phyloP scores from a whole-genome alignment of 1,284 basidiomycete species.

The Fereydounia khargensis region DNA sequence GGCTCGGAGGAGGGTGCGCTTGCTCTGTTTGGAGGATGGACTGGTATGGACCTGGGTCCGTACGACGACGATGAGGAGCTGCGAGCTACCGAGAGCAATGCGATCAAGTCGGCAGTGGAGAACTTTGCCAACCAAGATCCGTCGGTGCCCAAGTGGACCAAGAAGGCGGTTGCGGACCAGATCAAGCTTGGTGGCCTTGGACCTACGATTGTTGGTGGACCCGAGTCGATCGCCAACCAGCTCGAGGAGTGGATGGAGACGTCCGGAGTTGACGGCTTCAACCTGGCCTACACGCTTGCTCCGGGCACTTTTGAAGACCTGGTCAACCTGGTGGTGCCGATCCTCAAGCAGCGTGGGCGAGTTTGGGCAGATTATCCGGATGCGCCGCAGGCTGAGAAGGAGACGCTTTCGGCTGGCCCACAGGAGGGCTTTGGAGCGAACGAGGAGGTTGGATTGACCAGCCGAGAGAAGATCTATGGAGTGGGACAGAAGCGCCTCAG shows the following conservation, averaged over 20 bases:
- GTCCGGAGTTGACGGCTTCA: conserved; percentile 50
- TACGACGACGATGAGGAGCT: conserved; percentile 50
- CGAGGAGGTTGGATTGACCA: conserved; percentile 36
- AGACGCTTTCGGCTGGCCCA: conserved; percentile 7
- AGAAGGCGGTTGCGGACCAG: conserved; percentile 38
- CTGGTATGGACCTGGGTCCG: conserved; percentile 41
- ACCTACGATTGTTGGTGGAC: conserved; percentile 38
- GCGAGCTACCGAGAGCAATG: conserved; percentile 34
- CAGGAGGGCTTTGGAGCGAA: conserved; percentile 26
- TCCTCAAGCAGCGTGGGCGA: conserved; percentile 42
- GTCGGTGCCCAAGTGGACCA: conserved; percentile 49
- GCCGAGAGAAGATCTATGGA: conserved; percentile 49
- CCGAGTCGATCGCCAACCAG: conserved; percentile 32
- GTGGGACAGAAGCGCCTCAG: conserved; percentile 39
- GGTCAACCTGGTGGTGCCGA: conserved; percentile 39
- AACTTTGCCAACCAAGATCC: conserved; percentile 49
- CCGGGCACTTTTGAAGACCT: conserved; percentile 49
- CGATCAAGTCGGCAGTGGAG: conserved; percentile 51
- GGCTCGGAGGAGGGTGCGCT: conserved; percentile 52
- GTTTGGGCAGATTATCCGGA: conserved; percentile 48
- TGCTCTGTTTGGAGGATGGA: conserved; percentile 57
- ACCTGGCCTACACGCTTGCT: conserved; percentile 35
- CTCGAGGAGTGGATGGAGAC: conserved; percentile 42
- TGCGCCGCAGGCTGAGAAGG: conserved; percentile 4
- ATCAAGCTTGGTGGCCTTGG: conserved; percentile 54